Conservation (phyloP, 805 yeast genomes). For the Saccharomycopsis babjevae region DNA sequence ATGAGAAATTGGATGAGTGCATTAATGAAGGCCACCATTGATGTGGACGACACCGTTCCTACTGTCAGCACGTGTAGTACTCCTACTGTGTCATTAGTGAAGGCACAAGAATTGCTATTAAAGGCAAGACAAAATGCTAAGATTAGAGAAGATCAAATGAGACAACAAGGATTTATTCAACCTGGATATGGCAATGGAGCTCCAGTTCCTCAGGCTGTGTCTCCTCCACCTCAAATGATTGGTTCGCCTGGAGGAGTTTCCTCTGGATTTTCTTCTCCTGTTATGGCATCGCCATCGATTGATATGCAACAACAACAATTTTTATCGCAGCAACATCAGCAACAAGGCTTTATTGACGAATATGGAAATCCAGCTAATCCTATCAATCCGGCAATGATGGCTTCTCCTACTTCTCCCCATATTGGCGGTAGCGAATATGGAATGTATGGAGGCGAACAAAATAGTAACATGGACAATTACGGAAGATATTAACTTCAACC, state of each 20-base stretch:
- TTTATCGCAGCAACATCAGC: not conserved
- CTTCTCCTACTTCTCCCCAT: not conserved
- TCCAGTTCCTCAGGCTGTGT: not conserved
- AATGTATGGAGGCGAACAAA: not conserved
- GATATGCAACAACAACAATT: not conserved
- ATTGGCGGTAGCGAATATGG: not conserved
- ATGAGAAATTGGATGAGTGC: constrained; percentile 96
- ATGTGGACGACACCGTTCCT: constrained; percentile 85
- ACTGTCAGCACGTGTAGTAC: constrained; percentile 87
- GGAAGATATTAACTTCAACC: not conserved
- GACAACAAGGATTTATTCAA: constrained; percentile 17
- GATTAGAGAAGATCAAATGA: constrained; percentile 36
- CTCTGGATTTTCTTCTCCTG: not conserved
- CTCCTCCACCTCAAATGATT: not conserved
- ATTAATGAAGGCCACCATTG: constrained; percentile 90
- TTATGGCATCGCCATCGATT: not conserved
- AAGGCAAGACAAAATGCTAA: constrained; percentile 71
- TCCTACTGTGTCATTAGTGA: constrained; percentile 83
- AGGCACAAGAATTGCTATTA: constrained; percentile 78
- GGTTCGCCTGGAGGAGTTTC: not conserved
- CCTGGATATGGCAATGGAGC: constrained; percentile 8
- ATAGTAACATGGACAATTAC: not conserved
- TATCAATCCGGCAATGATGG: not conserved
- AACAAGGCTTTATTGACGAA: not conserved
- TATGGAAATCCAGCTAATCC: not conserved